Conservation (phyloP, 192 early-diverging fungal genomes). For the Phycomyces nitens region DNA sequence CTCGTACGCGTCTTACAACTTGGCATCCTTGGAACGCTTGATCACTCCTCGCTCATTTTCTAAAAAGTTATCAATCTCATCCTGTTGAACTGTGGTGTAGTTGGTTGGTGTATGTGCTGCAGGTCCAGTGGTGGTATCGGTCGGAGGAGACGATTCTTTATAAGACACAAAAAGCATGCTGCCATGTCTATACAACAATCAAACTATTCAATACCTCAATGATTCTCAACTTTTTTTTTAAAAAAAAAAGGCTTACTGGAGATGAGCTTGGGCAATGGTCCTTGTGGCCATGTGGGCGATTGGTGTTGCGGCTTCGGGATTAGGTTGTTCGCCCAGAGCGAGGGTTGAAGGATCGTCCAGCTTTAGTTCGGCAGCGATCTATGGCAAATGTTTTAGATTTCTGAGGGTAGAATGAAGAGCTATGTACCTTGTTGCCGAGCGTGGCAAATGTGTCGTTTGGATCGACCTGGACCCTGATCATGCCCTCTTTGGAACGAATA, state of each 20-base stretch:
- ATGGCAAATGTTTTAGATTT: neutral
- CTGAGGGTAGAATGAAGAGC: neutral
- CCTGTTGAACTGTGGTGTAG: constrained; percentile 46
- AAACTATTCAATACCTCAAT: neutral
- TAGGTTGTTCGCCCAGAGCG: constrained; percentile 3
- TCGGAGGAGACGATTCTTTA: constrained; percentile 27
- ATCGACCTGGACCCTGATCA: constrained; percentile 59
- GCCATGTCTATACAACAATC: constrained; percentile 40
- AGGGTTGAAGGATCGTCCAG: neutral
- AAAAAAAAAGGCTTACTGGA: constrained; percentile 19
- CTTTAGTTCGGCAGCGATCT: constrained; percentile 6
- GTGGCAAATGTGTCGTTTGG: constrained; percentile 45
- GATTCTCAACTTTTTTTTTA: no score
- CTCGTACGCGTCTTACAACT: constrained; percentile 57
- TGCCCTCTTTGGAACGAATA: constrained; percentile 68
- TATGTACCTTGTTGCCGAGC: constrained; percentile 54
- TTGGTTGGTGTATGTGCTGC: constrained; percentile 26
- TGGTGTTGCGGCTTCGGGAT: neutral
- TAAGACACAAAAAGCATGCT: constrained; percentile 50
- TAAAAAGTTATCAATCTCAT: constrained; percentile 76
- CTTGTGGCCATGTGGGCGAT: neutral
- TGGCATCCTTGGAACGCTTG: constrained; percentile 68
- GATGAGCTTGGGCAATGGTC: constrained; percentile 5
- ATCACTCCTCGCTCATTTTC: constrained; percentile 84
- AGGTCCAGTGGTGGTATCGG: constrained; percentile 10